phyloP scores from a whole-genome alignment of 306 rosid genomes.

The Gynostemma pentaphyllum region DNA sequence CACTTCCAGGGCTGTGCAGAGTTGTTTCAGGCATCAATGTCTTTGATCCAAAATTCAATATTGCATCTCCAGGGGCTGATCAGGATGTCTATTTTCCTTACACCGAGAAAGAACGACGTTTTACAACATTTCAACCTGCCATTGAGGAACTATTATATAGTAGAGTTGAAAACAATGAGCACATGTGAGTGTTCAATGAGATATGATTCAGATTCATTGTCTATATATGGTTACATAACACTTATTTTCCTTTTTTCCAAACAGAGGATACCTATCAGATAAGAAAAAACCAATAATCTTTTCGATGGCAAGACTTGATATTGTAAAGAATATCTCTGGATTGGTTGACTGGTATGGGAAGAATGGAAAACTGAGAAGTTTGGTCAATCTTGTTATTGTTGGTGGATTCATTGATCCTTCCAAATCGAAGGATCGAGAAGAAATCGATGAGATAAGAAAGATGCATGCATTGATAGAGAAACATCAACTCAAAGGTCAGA shows the following conservation, averaged over 20 bases:
- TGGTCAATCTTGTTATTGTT: slow-evolving; percentile 81
- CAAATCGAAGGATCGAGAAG: slow-evolving; percentile 89
- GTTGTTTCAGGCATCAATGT: slow-evolving; percentile 89
- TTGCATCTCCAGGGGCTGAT: slow-evolving; percentile 90
- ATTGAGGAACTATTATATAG: slow-evolving; percentile 70
- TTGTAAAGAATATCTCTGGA: slow-evolving; percentile 71
- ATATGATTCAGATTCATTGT: background rate
- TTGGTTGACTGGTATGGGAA: slow-evolving; percentile 74
- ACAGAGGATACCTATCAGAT: slow-evolving; percentile 64
- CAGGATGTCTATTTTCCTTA: slow-evolving; percentile 64
- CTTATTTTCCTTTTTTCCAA: background rate
- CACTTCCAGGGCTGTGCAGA: slow-evolving; percentile 87
- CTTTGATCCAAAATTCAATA: slow-evolving; percentile 89
- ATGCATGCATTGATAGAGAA: slow-evolving; percentile 61
- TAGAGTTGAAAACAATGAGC: slow-evolving; percentile 55
- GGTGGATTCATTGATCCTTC: slow-evolving; percentile 91
- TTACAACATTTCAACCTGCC: slow-evolving; percentile 41
- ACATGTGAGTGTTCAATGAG: slow-evolving; percentile 35
- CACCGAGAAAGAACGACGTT: slow-evolving; percentile 41
- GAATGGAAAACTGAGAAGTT: slow-evolving; percentile 53
- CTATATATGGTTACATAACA: background rate
- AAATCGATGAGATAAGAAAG: slow-evolving; percentile 62
- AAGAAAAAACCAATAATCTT: slow-evolving; percentile 73
- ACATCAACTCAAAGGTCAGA: slow-evolving; percentile 64
- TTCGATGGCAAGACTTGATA: slow-evolving; percentile 90